Conservation (phyloP, 805 yeast species). For the Saccharomycopsis vini region DNA sequence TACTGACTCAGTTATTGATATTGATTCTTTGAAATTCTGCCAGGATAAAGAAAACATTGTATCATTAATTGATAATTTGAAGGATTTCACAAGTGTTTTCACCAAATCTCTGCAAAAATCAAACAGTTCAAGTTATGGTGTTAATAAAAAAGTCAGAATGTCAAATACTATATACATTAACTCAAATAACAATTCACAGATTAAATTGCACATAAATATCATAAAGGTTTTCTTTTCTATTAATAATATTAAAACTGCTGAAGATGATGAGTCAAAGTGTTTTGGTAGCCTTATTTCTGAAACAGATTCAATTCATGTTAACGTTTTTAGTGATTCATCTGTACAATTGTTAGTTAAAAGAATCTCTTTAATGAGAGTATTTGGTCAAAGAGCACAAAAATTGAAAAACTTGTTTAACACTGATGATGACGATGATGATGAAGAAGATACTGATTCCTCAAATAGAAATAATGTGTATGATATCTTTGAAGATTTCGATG, state of each 20-base stretch:
- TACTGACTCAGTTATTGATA: conserved; percentile 2
- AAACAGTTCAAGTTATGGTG: neutral
- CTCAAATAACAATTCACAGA: neutral
- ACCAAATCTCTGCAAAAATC: neutral
- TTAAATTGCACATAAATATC: conserved; percentile 9
- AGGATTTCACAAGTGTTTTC: neutral
- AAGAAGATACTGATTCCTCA: neutral
- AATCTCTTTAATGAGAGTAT: conserved; percentile 18
- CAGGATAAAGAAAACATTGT: neutral
- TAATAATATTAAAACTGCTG: neutral
- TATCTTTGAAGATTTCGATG: conserved; percentile 1
- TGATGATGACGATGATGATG: conserved; percentile 9
- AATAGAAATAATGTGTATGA: neutral
- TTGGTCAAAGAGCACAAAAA: neutral
- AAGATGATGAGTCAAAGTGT: no score
- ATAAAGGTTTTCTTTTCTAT: neutral
- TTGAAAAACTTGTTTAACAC: conserved; percentile 2
- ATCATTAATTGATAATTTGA: neutral
- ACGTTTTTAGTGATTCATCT: conserved; percentile 8
- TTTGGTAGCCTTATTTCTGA: conserved; percentile 13
- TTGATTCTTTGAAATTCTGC: neutral
- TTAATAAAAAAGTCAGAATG: conserved; percentile 11
- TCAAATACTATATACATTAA: conserved; percentile 2
- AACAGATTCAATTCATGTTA: conserved; percentile 1
- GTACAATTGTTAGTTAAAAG: conserved; percentile 12